Evolutionary conservation across 371 early-diverging fungal species (phyloP).

Genomic region (Haplosporangium sp.): DNA sequence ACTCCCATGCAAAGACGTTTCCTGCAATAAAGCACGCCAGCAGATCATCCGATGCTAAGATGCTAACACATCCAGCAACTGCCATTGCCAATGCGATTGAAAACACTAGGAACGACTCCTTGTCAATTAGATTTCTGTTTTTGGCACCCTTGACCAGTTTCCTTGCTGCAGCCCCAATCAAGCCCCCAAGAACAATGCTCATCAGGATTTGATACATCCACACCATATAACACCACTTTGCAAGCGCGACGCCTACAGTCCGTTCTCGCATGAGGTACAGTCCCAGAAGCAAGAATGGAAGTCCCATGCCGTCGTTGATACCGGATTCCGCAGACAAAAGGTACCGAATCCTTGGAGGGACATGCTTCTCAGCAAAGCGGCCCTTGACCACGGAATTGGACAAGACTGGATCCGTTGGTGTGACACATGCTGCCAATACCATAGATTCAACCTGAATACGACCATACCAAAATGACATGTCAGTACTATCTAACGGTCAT

Average conservation of each 20-base stretch:
- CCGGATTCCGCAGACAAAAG: constrained; percentile 84
- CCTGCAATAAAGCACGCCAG: constrained; percentile 94
- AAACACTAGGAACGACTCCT: constrained; percentile 89
- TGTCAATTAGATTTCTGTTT: constrained; percentile 83
- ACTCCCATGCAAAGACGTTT: constrained; percentile 88
- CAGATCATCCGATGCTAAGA: constrained; percentile 89
- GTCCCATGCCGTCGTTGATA: constrained; percentile 68
- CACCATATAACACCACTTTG: constrained; percentile 77
- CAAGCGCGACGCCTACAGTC: constrained; percentile 71
- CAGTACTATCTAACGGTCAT: too few relatives aligned
- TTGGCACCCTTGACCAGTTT: constrained; percentile 79
- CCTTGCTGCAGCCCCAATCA: constrained; percentile 80
- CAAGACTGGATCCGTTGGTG: constrained; percentile 97
- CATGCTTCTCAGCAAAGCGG: constrained; percentile 90
- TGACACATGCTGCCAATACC: constrained; percentile 88
- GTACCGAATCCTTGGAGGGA: constrained; percentile 83
- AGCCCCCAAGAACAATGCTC: constrained; percentile 81
- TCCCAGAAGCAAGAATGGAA: constrained; percentile 88
- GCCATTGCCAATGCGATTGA: constrained; percentile 87
- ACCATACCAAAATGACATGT: too few relatives aligned
- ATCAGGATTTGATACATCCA: constrained; percentile 81
- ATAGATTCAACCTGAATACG: constrained; percentile 79
- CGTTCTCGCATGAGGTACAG: constrained; percentile 72
- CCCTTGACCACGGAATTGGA: constrained; percentile 96
- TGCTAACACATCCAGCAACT: constrained; percentile 78